Conservation (phyloP, 78 protist genomes). For the Dictyostelium capitatum region DNA sequence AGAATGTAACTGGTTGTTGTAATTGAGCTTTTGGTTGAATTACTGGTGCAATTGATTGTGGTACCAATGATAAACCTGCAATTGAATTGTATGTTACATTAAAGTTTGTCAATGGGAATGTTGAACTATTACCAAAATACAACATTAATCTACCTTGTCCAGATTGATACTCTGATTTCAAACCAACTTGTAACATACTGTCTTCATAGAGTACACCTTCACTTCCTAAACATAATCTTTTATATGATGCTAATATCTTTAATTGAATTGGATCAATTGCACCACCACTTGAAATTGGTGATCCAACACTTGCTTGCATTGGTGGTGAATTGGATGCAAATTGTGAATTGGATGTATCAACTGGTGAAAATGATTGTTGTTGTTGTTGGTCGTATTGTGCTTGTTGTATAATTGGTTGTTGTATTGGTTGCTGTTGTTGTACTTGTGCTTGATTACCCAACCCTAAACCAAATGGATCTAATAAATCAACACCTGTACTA, state of each 20-base stretch:
- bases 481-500: slow-evolving; percentile 24
- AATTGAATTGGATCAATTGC: slow-evolving; percentile 26
- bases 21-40: slow-evolving; percentile 83
- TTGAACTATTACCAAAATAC: slow-evolving; percentile 76
- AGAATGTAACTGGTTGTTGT: slow-evolving; percentile 72
- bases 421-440: slow-evolving; percentile 3
- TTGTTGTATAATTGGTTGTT: not conserved
- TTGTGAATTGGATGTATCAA: not conserved
- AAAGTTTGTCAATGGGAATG: slow-evolving; percentile 57
- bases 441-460: slow-evolving; percentile 16
- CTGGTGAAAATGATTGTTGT: slow-evolving; percentile 19
- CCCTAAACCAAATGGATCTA: slow-evolving; percentile 81
- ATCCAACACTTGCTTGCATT: slow-evolving; percentile 13
- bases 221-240: slow-evolving; percentile 24
- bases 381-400: slow-evolving; percentile 24
- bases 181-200: slow-evolving; percentile 80
- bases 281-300: slow-evolving; percentile 41
- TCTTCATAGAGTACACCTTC: slow-evolving; percentile 90
- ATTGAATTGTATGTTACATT: slow-evolving; percentile 19
- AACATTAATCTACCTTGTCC: slow-evolving; percentile 78
- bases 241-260: slow-evolving; percentile 51
- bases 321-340: slow-evolving; percentile 2
- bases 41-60: slow-evolving; percentile 79
- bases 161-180: slow-evolving; percentile 72
- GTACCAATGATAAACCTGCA: slow-evolving; percentile 25